Conservation (phyloP, 1,284 basidiomycete species). For the Rhodotorula sp. region DNA sequence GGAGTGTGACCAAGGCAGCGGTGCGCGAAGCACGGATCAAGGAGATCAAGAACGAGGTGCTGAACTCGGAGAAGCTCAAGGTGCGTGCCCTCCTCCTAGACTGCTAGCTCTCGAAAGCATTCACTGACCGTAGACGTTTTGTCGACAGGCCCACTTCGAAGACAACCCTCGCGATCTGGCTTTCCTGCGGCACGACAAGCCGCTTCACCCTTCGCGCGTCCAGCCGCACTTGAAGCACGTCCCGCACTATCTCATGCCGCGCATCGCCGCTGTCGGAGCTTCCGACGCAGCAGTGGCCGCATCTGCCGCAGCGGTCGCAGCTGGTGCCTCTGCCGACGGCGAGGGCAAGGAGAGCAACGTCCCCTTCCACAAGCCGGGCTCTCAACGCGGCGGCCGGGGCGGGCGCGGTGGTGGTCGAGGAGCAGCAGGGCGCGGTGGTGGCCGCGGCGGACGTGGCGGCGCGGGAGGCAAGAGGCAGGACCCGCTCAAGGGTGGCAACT, state of each 20-base stretch:
- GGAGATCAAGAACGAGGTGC: slow-evolving; percentile 87
- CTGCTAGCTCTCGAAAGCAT: no score
- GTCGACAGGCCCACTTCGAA: slow-evolving; percentile 86
- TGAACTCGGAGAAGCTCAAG: slow-evolving; percentile 95
- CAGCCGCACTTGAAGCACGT: slow-evolving; percentile 95
- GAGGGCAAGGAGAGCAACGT: slow-evolving; percentile 12
- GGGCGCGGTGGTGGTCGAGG: slow-evolving; percentile 11
- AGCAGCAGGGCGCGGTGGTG: slow-evolving; percentile 2
- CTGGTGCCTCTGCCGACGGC: background rate
- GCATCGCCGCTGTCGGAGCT: slow-evolving; percentile 57
- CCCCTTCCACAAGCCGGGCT: slow-evolving; percentile 36
- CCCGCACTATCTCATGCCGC: slow-evolving; percentile 87
- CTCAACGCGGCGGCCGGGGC: slow-evolving; percentile 2
- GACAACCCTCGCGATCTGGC: slow-evolving; percentile 94
- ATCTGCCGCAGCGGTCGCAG: background rate
- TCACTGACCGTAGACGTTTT: no score
- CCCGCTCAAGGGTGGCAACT: slow-evolving; percentile 33
- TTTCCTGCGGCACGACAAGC: slow-evolving; percentile 90
- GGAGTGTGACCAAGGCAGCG: slow-evolving; percentile 78
- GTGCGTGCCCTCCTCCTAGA: no score
- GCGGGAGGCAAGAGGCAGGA: slow-evolving; percentile 28
- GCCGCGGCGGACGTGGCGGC: slow-evolving; percentile 1
- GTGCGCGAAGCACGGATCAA: slow-evolving; percentile 90
- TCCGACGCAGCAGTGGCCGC: slow-evolving; percentile 21
- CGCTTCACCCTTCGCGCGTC: slow-evolving; percentile 79